Base-by-base conservation (phyloP, 2,329 filamentous ascomycete genomes). In the Pseudogymnoascus verrucosus region DNA sequence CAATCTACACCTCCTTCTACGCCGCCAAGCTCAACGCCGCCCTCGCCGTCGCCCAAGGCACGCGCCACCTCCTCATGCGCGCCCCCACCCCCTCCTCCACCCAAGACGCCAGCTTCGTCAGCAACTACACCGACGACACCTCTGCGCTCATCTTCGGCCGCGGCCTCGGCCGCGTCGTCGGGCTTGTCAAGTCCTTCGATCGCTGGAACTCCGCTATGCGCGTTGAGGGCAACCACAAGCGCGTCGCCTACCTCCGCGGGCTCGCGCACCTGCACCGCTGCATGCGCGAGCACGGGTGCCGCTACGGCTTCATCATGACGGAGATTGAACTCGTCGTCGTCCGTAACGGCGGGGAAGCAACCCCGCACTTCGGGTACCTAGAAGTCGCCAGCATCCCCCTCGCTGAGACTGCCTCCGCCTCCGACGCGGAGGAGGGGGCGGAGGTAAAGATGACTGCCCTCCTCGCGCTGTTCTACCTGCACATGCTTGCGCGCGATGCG, bases 131-230 rank as follows among this genome's bases (percentile, higher is more conserved):
- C n/a, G 78, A 78, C 28, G 80, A 83, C 68, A 77, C 74, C 3
- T 79, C 80, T 12, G 72, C 73, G 8, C 80, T 80, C 3, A 74
- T 77, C 64, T 76, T 78, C 4, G 80, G 80, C 10, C 74, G 76
- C 2, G 70, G 82, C 71, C 72, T 85, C 75, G 72, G 88, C 23
- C 86, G 89, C 34, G 83, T 92, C 11, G 87, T 93, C 60, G 90
- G 93, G 5, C 82, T 97, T n/a, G 89, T 96, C 70, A 93, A 93
- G 77, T 89, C 87, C 74, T 97, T 93, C 73, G 90, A 96, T 75
- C 88, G 90, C 70, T 97, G 96, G 89, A 96, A 96, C 80, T 95
- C 91, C 0, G 90, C 90, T 67, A 96, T 96, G 90, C 90, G 92
- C 65, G 86, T 88, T 65, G 91, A 96, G 75, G 87, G 87, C 51